Percentiles rank a stretch among this genome's conserved stretches.
These are phyloP conservation scores for Daldinia decipiens DNA, from an alignment of 495 filamentous ascomycete genomes.

Conservation along the genomic window DNA sequence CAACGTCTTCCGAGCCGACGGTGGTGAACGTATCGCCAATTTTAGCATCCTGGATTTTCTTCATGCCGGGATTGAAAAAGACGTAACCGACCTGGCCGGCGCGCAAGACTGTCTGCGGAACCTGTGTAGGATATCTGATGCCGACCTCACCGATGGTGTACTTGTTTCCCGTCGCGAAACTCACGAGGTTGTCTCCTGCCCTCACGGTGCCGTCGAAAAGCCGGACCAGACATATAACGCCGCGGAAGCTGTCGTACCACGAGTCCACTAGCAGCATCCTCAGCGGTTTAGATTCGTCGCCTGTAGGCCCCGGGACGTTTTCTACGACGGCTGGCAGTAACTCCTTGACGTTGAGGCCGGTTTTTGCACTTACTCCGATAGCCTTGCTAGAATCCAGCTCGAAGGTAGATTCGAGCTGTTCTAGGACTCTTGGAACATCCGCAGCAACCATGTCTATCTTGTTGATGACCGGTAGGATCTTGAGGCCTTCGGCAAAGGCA, in stretches of 20 bases:
- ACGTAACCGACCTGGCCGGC: conserved; percentile 97
- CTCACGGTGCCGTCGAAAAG: conserved; percentile 89
- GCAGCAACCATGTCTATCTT: conserved; percentile 93
- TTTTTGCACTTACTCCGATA: conserved; percentile 91
- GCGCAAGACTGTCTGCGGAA: conserved; percentile 78
- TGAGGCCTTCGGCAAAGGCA: conserved; percentile 88
- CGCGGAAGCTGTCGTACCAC: conserved; percentile 96
- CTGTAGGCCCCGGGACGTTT: conserved; percentile 80
- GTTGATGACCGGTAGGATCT: conserved; percentile 92
- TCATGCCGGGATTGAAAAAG: conserved; percentile 98
- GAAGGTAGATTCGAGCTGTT: conserved; percentile 85
- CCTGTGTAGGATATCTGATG: conserved; percentile 93
- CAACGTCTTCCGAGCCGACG: conserved; percentile 78
- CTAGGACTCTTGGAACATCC: conserved; percentile 82
- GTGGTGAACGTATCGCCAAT: conserved; percentile 94
- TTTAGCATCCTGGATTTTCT: conserved; percentile 91
- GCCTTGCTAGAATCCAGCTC: conserved; percentile 86
- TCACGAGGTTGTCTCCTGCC: conserved; percentile 82
- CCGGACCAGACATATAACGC: conserved; percentile 90
- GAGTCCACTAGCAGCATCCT: conserved; percentile 93
- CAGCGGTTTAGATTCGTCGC: conserved; percentile 75
- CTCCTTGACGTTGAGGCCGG: conserved; percentile 82
- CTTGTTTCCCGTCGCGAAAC: conserved; percentile 84
- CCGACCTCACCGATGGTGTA: conserved; percentile 96
- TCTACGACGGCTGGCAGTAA: conserved; percentile 87